Evolutionary conservation across 306 rosid species (phyloP).

Genomic region (Prunus padus): DNA sequence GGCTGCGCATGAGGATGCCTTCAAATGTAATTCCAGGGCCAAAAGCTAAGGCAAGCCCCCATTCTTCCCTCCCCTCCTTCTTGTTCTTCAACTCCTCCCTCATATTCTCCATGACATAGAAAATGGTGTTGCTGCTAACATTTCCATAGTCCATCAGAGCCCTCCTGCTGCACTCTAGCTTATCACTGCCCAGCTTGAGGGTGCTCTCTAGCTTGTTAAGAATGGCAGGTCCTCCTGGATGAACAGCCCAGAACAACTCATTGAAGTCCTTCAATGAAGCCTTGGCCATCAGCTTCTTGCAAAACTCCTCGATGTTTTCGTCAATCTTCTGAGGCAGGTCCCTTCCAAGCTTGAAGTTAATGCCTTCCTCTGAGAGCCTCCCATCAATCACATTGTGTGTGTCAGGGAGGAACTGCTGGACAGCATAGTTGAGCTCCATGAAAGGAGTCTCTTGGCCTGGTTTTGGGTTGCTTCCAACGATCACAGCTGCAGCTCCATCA

Average conservation of each 20-base stretch:
- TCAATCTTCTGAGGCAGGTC: constrained; percentile 91
- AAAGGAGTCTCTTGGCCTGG: constrained; percentile 60
- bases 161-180: constrained; percentile 74
- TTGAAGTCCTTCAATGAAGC: constrained; percentile 46
- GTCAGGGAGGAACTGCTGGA: constrained; percentile 75
- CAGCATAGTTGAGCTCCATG: constrained; percentile 72
- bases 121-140: constrained; percentile 90
- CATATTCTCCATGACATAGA: constrained; percentile 88
- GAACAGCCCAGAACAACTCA: constrained; percentile 92
- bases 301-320: constrained; percentile 83
- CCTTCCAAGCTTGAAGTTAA: constrained; percentile 85
- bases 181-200: constrained; percentile 51
- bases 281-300: constrained; percentile 61
- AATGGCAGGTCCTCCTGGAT: constrained; percentile 94
- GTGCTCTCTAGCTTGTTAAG: constrained; percentile 65
- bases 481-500: constrained; percentile 89
- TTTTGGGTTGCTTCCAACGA: constrained; percentile 67
- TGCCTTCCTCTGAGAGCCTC: constrained; percentile 75
- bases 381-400: constrained; percentile 85
- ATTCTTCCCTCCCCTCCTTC: constrained; percentile 61
- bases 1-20: constrained; percentile 89
- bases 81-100: constrained; percentile 52
- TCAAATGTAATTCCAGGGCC: constrained; percentile 98
- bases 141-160: constrained; percentile 88
- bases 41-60: constrained; percentile 93